phyloP scores from a whole-genome alignment of 225 moss, liverwort and hornwort species.

The Thuidium tamariscinum region DNA sequence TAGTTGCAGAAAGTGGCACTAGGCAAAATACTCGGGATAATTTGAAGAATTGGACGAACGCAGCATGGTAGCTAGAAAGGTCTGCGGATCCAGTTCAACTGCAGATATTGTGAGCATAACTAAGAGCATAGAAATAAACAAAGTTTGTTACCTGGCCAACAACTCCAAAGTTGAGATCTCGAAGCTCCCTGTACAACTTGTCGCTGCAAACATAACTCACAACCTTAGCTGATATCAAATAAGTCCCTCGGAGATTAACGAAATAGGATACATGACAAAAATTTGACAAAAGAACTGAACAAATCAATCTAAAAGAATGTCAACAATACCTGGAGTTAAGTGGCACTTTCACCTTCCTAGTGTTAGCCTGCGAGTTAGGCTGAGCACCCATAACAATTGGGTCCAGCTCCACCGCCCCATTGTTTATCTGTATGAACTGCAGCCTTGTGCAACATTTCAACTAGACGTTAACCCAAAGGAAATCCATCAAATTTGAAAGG shows the following conservation, averaged over 20 bases:
- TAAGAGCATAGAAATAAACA: background rate
- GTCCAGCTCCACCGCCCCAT: conserved; percentile 85
- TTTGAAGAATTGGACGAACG: background rate
- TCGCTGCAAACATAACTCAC: conserved; percentile 39
- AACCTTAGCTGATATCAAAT: background rate
- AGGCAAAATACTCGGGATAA: background rate
- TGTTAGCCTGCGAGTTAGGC: conserved; percentile 33
- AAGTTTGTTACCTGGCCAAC: conserved; percentile 61
- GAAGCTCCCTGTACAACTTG: conserved; percentile 81
- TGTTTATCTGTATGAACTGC: conserved; percentile 82
- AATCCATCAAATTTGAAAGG: background rate
- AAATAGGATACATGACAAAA: background rate
- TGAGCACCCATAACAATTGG: conserved; percentile 64
- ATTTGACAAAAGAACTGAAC: background rate
- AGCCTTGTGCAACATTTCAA: background rate
- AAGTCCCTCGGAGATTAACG: background rate
- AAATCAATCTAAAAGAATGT: background rate
- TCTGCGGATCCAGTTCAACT: background rate
- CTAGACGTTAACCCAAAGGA: conserved; percentile 4
- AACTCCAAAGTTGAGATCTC: conserved; percentile 91
- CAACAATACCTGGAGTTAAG: conserved; percentile 68
- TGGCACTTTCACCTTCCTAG: conserved; percentile 82
- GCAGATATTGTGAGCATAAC: background rate
- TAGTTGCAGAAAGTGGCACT: background rate
- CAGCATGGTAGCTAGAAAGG: background rate